Evolutionary conservation across 164 flowering plant species (phyloP), one percentile per base, ranked within the genome.

Genomic region (Stephania japonica): DNA sequence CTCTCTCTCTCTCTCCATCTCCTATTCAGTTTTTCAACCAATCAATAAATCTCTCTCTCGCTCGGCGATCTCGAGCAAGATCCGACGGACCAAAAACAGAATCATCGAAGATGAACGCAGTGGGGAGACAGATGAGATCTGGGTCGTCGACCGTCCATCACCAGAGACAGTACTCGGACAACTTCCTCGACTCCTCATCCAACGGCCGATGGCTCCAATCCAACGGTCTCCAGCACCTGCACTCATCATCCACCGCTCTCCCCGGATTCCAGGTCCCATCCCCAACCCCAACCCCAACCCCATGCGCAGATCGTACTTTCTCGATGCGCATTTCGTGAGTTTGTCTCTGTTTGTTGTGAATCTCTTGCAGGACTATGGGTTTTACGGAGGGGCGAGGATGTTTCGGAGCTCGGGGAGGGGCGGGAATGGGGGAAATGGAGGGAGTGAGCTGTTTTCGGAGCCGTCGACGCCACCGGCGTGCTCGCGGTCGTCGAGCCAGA

Each of bases 141-240:
- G 85, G 89, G 62, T 65, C 88, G 5, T 67, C 90, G 12, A 78
- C 79, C 69, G 86, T 75, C 7, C 89, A 92, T 75, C 97, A 91
- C 76, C 97, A 92, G 78, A 83, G 97, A 14, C 94, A 92, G 75
- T 86, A 87, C 81, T 89, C 97, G 1, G 94, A 92, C 38, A 83
- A 90, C 80, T 87, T 86, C 81, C 69, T 87, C 41, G 90, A 89
- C 5, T 25, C 80, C 6, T 83, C 89, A 19, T 84, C 92, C 41
- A 86, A 83, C 68, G 87, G 84, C 9, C 78, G 83, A 72, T 91
- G 94, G 94, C 87, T 86, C 26, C 94, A 88, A 72, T 84, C 92
- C 0, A 83, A 87, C 65, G 88, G 90, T 32, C 87, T 87, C 38
- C 90, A 88, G 63, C 92, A 85, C 56, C 81, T 86, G 9, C 88